Conservation (phyloP, 495 filamentous ascomycete genomes). For the Aspergillus funiculosus region DNA sequence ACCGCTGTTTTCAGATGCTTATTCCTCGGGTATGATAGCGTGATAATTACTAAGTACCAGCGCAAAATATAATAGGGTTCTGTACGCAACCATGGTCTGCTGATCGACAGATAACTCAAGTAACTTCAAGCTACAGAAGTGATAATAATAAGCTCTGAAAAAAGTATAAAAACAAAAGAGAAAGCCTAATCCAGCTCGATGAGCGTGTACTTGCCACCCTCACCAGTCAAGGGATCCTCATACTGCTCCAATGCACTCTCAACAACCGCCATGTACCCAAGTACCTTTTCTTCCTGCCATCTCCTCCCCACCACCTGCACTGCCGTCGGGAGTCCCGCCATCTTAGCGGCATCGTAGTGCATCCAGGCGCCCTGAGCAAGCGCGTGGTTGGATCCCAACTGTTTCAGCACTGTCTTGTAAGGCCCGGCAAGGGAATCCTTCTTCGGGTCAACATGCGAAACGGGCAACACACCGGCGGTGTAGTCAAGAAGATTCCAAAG, state of each 20-base stretch:
- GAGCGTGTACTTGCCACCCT: conserved; percentile 56
- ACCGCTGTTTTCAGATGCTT: too few species aligned
- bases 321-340: conserved; percentile 83
- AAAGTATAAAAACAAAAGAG: too few species aligned
- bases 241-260: conserved; percentile 64
- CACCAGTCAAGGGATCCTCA: conserved; percentile 28
- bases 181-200: conserved; percentile 50
- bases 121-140: too few species aligned
- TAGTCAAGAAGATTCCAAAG: conserved; percentile 95
- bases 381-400: conserved; percentile 54
- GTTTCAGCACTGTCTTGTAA: conserved; percentile 45
- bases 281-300: conserved; percentile 87
- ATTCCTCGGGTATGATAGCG: too few species aligned
- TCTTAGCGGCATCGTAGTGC: conserved; percentile 74
- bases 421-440: conserved; percentile 58
- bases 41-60: too few species aligned
- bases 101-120: too few species aligned
- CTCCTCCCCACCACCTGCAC: conserved; percentile 82
- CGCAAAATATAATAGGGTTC: too few species aligned
- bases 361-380: conserved; percentile 81
- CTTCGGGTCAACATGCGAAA: conserved; percentile 71
- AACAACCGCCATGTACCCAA: conserved; percentile 74
- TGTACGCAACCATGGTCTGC: too few species aligned
- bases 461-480: conserved; percentile 74
- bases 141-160: not conserved